phyloP scores from a whole-genome alignment of 495 filamentous ascomycete species.

The Neurospora sp. region DNA sequence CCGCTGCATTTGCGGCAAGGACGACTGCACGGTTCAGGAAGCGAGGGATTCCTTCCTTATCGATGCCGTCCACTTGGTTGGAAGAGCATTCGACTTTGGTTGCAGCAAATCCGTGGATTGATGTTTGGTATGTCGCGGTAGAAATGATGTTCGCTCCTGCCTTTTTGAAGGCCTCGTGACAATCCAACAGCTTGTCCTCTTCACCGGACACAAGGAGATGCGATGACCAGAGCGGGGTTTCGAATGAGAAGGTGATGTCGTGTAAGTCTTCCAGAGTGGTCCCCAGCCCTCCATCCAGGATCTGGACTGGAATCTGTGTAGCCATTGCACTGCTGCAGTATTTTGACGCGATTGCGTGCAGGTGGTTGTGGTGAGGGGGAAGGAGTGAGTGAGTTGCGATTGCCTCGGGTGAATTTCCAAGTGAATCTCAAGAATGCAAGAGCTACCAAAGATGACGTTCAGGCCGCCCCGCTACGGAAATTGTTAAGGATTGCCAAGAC shows the following conservation, averaged over 20 bases:
- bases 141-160: constrained; percentile 50
- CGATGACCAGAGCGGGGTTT: constrained; percentile 52
- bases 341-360: not conserved
- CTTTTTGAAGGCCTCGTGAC: constrained; percentile 42
- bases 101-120: constrained; percentile 39
- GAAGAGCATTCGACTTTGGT: constrained; percentile 7
- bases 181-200: constrained; percentile 36
- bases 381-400: not conserved
- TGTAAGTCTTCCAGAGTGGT: constrained; percentile 52
- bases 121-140: constrained; percentile 58
- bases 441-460: not conserved
- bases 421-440: not conserved
- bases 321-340: not conserved
- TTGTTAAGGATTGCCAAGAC: not conserved
- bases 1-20: constrained; percentile 26
- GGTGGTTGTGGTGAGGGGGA: not conserved
- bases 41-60: constrained; percentile 9
- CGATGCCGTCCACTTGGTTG: constrained; percentile 9
- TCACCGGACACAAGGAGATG: constrained; percentile 45
- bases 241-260: constrained; percentile 33
- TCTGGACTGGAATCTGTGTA: constrained; percentile 22
- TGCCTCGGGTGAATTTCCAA: not conserved
- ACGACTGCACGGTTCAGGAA: constrained; percentile 26
- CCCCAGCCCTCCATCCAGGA: constrained; percentile 59
- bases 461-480: not conserved